A percentile compares a stretch with the other conserved stretches of the same genome.
Conservation (phyloP, 106 monocot genomes). For the Gastrodia elata region DNA sequence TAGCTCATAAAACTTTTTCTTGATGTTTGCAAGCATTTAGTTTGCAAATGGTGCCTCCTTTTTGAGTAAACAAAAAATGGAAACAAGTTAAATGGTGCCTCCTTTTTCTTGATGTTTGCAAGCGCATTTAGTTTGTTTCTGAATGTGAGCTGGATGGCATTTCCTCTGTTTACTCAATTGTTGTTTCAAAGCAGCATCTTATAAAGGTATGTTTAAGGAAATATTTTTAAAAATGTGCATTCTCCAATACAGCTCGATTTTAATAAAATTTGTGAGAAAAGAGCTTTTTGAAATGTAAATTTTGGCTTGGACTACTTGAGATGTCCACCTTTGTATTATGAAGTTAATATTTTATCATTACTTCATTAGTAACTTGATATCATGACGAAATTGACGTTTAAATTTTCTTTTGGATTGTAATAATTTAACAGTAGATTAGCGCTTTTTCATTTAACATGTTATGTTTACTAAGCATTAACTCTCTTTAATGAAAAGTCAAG, state of each 20-base stretch:
- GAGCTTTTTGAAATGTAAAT: neutral
- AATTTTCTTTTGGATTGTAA: neutral
- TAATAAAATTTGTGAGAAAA: neutral
- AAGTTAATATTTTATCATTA: too few species aligned
- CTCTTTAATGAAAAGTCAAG: too few species aligned
- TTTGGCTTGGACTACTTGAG: neutral
- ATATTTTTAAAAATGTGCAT: neutral
- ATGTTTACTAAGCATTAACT: too few species aligned
- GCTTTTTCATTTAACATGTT: too few species aligned
- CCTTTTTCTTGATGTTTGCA: neutral
- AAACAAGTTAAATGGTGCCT: neutral
- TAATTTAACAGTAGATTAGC: neutral
- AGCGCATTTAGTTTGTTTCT: neutral
- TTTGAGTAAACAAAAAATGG: too few species aligned
- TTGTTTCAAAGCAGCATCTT: neutral
- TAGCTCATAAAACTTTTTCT: neutral
- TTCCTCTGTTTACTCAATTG: neutral
- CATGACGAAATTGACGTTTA: neutral
- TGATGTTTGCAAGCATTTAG: neutral
- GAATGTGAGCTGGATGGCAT: neutral
- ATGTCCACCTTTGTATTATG: neutral
- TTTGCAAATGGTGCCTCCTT: neutral
- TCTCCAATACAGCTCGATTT: neutral
- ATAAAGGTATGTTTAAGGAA: too few species aligned
- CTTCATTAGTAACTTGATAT: neutral